These are phyloP conservation scores for Aspergillus uvarum DNA, from an alignment of 2,329 filamentous ascomycete species.

Conservation along the genomic window DNA sequence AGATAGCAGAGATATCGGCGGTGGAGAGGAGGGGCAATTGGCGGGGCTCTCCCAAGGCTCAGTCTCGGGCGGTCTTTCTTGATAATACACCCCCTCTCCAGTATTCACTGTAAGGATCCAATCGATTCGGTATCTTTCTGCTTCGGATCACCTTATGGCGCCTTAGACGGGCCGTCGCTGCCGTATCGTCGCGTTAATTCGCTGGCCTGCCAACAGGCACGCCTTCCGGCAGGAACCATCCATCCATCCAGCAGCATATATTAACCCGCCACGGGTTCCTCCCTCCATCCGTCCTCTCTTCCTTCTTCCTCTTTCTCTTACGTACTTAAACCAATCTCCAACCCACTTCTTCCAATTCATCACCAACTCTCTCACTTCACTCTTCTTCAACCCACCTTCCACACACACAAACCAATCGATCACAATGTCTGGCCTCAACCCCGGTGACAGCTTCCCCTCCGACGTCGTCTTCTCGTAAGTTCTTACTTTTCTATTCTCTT, in stretches of 20 bases:
- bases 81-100: slow-evolving; percentile 24
- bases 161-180: slow-evolving; percentile 15
- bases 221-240: slow-evolving; percentile 17
- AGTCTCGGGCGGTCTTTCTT: slow-evolving; percentile 39
- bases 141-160: slow-evolving; percentile 35
- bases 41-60: slow-evolving; percentile 18
- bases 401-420: slow-evolving; percentile 12
- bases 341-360: slow-evolving; percentile 11
- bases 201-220: slow-evolving; percentile 10
- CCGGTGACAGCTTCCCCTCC: slow-evolving; percentile 79
- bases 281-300: slow-evolving; percentile 8
- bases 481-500: neutral
- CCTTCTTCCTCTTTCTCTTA: slow-evolving; percentile 9
- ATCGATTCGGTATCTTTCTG: slow-evolving; percentile 39
- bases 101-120: slow-evolving; percentile 29
- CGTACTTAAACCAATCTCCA: slow-evolving; percentile 19
- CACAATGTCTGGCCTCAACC: slow-evolving; percentile 68
- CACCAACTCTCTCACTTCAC: slow-evolving; percentile 10
- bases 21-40: slow-evolving; percentile 11
- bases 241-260: slow-evolving; percentile 13
- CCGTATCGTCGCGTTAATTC: slow-evolving; percentile 7
- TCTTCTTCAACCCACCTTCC: slow-evolving; percentile 9
- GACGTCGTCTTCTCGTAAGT: slow-evolving; percentile 73
- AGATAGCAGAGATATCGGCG: slow-evolving; percentile 14
- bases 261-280: slow-evolving; percentile 22